Percentiles rank a stretch among this genome's conserved stretches.
Conservation (phyloP, 2,329 filamentous ascomycete genomes). For the Aspergillus sp. region DNA sequence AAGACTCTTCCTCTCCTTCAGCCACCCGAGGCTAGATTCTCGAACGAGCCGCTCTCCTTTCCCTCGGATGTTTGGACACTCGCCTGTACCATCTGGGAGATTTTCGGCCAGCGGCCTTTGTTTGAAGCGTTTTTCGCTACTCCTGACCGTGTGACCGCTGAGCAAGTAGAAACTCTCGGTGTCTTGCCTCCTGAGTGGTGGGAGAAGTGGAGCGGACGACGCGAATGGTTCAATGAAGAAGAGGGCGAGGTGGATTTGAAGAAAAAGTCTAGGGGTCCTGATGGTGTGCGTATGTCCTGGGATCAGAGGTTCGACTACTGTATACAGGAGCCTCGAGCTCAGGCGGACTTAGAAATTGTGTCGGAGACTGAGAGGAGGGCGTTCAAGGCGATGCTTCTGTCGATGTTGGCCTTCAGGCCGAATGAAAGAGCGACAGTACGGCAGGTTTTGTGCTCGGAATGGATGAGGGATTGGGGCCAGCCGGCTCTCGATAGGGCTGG, state of each 20-base stretch:
- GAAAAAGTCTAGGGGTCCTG: not conserved
- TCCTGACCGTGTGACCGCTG: constrained; percentile 31
- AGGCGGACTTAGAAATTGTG: constrained; percentile 19
- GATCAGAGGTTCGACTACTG: constrained; percentile 20
- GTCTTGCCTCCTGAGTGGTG: constrained; percentile 32
- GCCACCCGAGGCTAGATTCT: constrained; percentile 40
- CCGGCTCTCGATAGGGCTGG: constrained; percentile 11
- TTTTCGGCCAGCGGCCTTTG: constrained; percentile 34
- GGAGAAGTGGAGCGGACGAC: constrained; percentile 2
- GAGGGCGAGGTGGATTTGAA: constrained; percentile 17
- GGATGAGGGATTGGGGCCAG: constrained; percentile 27
- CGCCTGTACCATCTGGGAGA: constrained; percentile 38
- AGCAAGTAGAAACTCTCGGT: constrained; percentile 37
- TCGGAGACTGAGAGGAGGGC: constrained; percentile 23
- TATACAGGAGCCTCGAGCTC: constrained; percentile 29
- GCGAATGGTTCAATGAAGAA: constrained; percentile 21
- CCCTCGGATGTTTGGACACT: constrained; percentile 46
- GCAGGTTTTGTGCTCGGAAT: constrained; percentile 26
- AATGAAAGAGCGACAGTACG: constrained; percentile 24
- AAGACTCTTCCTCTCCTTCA: constrained; percentile 31
- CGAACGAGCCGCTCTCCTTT: constrained; percentile 34
- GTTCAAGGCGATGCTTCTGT: constrained; percentile 25
- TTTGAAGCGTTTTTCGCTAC: constrained; percentile 31
- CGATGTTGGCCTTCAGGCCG: constrained; percentile 28
- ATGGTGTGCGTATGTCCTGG: constrained; percentile 14